These are phyloP conservation scores for Tieghemiomyces parasiticus DNA, from an alignment of 192 early-diverging fungal species.

Conservation along the genomic window DNA sequence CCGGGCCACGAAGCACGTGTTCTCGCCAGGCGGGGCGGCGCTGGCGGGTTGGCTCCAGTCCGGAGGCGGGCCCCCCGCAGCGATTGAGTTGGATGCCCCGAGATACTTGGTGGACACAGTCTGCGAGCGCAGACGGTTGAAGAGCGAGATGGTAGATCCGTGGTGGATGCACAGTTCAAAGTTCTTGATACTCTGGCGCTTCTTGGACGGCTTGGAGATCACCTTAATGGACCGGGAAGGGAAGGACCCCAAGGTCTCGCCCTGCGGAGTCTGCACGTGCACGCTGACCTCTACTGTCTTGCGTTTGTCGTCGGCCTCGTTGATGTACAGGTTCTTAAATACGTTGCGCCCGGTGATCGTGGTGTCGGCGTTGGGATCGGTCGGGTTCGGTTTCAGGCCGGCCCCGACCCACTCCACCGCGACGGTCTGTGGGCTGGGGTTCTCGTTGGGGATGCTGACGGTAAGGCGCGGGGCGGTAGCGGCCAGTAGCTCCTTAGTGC, in stretches of 20 bases:
- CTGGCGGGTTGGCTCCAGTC: conserved; percentile 26
- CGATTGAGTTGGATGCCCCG: conserved; percentile 29
- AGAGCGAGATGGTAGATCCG: conserved; percentile 72
- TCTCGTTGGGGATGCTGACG: conserved; percentile 44
- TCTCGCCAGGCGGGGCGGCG: conserved; percentile 8
- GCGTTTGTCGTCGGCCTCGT: conserved; percentile 71
- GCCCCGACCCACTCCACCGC: conserved; percentile 29
- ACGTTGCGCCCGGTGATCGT: conserved; percentile 52
- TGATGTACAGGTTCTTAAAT: conserved; percentile 71
- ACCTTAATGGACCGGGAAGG: conserved; percentile 71
- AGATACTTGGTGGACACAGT: conserved; percentile 81
- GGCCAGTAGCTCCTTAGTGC: conserved; percentile 12
- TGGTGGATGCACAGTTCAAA: conserved; percentile 74
- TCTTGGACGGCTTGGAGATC: conserved; percentile 86
- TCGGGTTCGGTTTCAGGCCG: neutral
- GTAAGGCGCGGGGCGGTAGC: conserved; percentile 32
- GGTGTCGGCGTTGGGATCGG: neutral
- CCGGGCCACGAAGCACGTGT: conserved; percentile 57
- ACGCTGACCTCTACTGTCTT: conserved; percentile 63
- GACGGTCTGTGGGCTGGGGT: conserved; percentile 27
- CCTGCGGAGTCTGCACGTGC: conserved; percentile 47
- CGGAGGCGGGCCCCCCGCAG: conserved; percentile 29
- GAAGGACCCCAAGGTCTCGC: conserved; percentile 45
- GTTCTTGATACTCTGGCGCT: conserved; percentile 72
- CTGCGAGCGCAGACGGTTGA: conserved; percentile 81